phyloP scores from a whole-genome alignment of 768 basidiomycete genomes.

The Auricularia cornea region DNA sequence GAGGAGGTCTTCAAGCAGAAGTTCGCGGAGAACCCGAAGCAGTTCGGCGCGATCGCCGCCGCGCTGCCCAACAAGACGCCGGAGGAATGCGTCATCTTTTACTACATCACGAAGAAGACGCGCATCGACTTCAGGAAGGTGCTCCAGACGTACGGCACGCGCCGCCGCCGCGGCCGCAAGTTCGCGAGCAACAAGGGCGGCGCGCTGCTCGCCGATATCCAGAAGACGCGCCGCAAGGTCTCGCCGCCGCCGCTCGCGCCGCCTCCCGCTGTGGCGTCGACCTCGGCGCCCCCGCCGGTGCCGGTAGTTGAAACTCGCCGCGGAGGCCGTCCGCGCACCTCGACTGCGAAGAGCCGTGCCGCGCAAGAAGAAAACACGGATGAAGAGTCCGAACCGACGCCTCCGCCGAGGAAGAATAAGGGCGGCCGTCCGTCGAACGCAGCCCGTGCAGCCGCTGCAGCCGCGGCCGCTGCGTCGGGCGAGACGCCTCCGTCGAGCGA shows the following conservation, averaged over 20 bases:
- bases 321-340: neutral
- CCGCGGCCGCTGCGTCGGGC: conserved; percentile 15
- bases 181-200: conserved; percentile 75
- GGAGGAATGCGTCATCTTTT: conserved; percentile 84
- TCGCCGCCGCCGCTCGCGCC: conserved; percentile 8
- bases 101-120: conserved; percentile 91
- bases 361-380: neutral
- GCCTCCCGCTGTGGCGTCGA: neutral
- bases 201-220: conserved; percentile 70
- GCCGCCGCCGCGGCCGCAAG: conserved; percentile 35
- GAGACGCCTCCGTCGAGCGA: conserved; percentile 19
- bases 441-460: conserved; percentile 18
- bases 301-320: neutral
- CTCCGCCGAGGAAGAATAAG: conserved; percentile 20
- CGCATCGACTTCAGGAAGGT: conserved; percentile 78
- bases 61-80: conserved; percentile 76
- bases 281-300: conserved; percentile 4
- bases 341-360: neutral
- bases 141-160: conserved; percentile 56
- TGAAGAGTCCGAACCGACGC: conserved; percentile 30
- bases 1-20: conserved; percentile 68
- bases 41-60: conserved; percentile 87
- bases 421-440: conserved; percentile 25
- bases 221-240: conserved; percentile 9
- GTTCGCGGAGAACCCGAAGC: conserved; percentile 82